These are phyloP conservation scores for Fusarium lateritium DNA, from an alignment of 2,329 filamentous ascomycete species.

Conservation along the genomic window DNA sequence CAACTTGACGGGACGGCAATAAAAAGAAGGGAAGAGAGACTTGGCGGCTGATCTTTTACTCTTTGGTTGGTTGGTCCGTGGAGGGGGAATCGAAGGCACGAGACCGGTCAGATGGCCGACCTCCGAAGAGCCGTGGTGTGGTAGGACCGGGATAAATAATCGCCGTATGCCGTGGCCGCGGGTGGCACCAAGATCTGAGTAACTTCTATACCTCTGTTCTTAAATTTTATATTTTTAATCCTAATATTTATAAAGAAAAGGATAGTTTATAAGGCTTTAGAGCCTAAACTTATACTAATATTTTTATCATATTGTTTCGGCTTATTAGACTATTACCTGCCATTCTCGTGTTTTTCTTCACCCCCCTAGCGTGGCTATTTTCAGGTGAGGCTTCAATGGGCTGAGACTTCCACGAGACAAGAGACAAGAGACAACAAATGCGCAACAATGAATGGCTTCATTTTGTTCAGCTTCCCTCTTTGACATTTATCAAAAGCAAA, in stretches of 20 bases:
- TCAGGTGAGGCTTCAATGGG: neutral
- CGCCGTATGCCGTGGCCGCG: conserved; percentile 13
- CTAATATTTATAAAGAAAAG: too few relatives aligned
- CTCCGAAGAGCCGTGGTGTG: conserved; percentile 2
- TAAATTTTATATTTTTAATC: too few relatives aligned
- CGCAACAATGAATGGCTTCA: conserved; percentile 1
- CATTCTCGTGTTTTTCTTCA: too few relatives aligned
- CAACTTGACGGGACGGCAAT: conserved; percentile 13
- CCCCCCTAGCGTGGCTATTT: neutral
- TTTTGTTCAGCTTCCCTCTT: neutral
- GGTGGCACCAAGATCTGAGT: too few relatives aligned
- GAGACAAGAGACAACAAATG: conserved; percentile 10
- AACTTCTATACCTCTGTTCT: too few relatives aligned
- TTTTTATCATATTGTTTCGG: too few relatives aligned
- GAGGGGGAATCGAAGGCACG: conserved; percentile 19
- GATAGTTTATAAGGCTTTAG: too few relatives aligned
- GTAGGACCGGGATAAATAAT: conserved; percentile 27
- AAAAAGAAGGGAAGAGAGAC: conserved; percentile 14
- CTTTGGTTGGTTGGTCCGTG: conserved; percentile 28
- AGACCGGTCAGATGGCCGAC: conserved; percentile 25
- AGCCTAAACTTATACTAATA: too few relatives aligned
- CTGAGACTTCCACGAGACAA: neutral
- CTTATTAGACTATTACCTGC: too few relatives aligned
- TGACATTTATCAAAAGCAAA: neutral
- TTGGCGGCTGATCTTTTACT: conserved; percentile 31